phyloP scores from a whole-genome alignment of 2,329 filamentous ascomycete genomes.

The Aspergillus pseudotamarii region DNA sequence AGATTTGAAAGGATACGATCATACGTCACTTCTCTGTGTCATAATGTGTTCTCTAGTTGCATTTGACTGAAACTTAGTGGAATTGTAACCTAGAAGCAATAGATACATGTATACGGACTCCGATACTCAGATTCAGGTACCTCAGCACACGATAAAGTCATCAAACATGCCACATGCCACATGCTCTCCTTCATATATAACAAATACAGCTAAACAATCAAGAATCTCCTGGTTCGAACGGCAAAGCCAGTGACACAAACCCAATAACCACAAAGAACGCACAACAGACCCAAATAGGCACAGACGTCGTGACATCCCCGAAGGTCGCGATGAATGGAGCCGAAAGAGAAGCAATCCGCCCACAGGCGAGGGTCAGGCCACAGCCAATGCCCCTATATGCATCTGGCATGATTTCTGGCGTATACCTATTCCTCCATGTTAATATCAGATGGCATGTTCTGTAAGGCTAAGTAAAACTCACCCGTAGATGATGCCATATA shows the following conservation, averaged over 20 bases:
- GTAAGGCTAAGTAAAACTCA: neutral
- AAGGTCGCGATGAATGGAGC: slow-evolving; percentile 25
- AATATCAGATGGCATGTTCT: neutral
- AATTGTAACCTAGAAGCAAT: neutral
- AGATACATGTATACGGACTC: neutral
- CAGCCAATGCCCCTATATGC: neutral
- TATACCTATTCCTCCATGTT: neutral
- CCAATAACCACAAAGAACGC: neutral
- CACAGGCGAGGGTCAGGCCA: neutral
- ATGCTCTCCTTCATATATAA: neutral
- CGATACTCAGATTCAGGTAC: neutral
- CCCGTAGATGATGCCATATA: neutral
- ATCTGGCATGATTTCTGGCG: neutral
- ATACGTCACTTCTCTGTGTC: neutral
- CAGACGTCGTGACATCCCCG: neutral
- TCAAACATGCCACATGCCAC: neutral
- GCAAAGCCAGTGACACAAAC: neutral
- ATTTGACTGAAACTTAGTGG: neutral
- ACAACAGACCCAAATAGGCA: neutral
- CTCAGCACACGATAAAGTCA: neutral
- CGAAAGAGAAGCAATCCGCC: slow-evolving; percentile 23
- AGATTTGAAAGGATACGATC: too few species aligned
- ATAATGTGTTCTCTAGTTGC: neutral
- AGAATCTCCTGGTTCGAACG: neutral
- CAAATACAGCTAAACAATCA: neutral